Evolutionary conservation across 140 eudicot species (phyloP).

Genomic region (Erigeron philadelphicus): DNA sequence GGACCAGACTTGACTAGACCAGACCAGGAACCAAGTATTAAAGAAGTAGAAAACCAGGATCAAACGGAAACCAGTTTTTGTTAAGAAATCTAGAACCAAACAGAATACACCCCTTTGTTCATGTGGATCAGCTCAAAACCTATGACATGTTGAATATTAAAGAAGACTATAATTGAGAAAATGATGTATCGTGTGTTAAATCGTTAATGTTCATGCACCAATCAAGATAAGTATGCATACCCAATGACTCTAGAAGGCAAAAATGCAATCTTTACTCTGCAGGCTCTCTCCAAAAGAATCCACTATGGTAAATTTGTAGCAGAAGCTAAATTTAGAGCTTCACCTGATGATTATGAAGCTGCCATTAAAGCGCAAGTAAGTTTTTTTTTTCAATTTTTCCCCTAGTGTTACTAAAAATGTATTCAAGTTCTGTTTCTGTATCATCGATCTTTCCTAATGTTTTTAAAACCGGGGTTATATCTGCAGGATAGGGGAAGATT

Average conservation of each 20-base stretch:
- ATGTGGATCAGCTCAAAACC: neutral
- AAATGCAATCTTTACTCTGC: slow-evolving; percentile 10
- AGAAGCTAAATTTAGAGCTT: slow-evolving; percentile 76
- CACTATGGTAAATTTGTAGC: slow-evolving; percentile 93
- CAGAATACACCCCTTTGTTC: too few species aligned
- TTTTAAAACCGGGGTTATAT: neutral
- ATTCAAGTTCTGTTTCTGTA: neutral
- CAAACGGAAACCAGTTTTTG: too few species aligned
- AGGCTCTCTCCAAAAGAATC: slow-evolving; percentile 69
- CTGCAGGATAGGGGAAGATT: slow-evolving; percentile 44
- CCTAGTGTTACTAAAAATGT: neutral
- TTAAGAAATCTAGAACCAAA: too few species aligned
- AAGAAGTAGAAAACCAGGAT: too few species aligned
- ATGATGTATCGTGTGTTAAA: too few species aligned
- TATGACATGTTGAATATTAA: neutral
- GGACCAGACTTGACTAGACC: too few species aligned
- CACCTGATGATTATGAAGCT: slow-evolving; percentile 57
- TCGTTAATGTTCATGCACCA: neutral
- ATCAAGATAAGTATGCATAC: slow-evolving; percentile 11
- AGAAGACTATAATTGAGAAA: too few species aligned
- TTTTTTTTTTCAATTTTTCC: neutral
- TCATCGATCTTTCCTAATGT: neutral
- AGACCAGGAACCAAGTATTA: too few species aligned
- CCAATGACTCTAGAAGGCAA: neutral
- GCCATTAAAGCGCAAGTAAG: slow-evolving; percentile 67